These are phyloP conservation scores for Carnegiea gigantea DNA, from an alignment of 179 eudicot genomes.

Conservation along the genomic window DNA sequence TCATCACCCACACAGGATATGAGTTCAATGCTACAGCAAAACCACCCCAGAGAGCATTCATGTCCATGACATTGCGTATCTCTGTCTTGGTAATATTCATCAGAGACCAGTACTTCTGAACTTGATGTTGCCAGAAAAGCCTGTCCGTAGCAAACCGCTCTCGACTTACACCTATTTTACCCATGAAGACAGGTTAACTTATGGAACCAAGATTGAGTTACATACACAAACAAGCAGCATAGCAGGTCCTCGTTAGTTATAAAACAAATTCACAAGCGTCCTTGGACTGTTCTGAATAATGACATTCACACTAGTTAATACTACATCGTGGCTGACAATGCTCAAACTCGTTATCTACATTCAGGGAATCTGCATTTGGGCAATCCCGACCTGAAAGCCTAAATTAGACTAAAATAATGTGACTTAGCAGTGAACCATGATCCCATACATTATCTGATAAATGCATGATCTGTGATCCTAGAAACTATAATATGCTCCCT, in stretches of 20 bases:
- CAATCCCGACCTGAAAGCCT: too few relatives aligned
- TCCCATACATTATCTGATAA: too few relatives aligned
- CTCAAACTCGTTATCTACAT: too few relatives aligned
- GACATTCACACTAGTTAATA: too few relatives aligned
- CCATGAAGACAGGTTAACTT: background rate
- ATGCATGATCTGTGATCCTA: too few relatives aligned
- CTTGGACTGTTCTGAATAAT: too few relatives aligned
- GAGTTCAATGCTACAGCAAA: slow-evolving; percentile 80
- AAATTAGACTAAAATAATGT: too few relatives aligned
- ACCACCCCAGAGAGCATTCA: slow-evolving; percentile 89
- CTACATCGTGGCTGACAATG: too few relatives aligned
- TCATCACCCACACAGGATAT: slow-evolving; percentile 98
- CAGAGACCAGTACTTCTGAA: slow-evolving; percentile 84
- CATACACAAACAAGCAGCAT: background rate
- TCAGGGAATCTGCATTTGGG: too few relatives aligned
- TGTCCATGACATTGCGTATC: slow-evolving; percentile 91
- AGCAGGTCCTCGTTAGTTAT: background rate
- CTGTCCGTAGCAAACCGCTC: slow-evolving; percentile 63
- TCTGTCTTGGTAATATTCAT: slow-evolving; percentile 67
- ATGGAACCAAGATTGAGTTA: background rate
- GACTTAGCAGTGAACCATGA: too few relatives aligned
- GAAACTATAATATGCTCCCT: too few relatives aligned
- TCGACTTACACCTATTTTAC: slow-evolving; percentile 54
- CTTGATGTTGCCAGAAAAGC: slow-evolving; percentile 85
- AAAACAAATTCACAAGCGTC: background rate